These are phyloP conservation scores for Coemansia aciculifera DNA, from an alignment of 192 early-diverging fungal genomes.

Conservation along the genomic window DNA sequence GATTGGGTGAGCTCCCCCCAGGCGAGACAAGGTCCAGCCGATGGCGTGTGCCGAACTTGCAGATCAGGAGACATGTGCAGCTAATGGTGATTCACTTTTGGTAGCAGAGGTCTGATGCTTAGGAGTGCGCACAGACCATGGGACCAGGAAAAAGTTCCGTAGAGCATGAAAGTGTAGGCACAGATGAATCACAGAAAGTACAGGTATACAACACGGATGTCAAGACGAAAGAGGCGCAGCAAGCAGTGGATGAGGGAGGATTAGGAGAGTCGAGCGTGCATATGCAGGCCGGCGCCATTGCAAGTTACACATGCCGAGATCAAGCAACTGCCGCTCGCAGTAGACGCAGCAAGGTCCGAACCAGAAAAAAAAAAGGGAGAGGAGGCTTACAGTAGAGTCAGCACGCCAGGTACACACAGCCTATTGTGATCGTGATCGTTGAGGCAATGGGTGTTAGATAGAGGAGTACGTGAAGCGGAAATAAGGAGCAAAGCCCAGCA, in stretches of 20 bases:
- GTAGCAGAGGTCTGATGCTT: neutral
- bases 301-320: neutral
- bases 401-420: neutral
- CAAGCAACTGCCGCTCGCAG: constrained; percentile 1
- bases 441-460: neutral
- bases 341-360: neutral
- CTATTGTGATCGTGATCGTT: neutral
- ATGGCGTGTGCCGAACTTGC: constrained; percentile 1
- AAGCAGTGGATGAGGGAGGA: neutral
- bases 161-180: neutral
- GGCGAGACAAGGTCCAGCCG: neutral
- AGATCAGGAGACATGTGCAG: neutral
- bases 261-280: constrained; percentile 2
- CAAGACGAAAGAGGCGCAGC: neutral
- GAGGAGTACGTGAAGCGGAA: neutral
- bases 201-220: neutral
- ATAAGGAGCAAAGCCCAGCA: neutral
- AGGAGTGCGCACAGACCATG: constrained; percentile 4
- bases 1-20: neutral
- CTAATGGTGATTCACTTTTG: neutral
- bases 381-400: constrained; percentile 7
- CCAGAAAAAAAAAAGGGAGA: constrained; percentile 9
- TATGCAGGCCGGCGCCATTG: constrained; percentile 10
- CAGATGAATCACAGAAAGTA: neutral
- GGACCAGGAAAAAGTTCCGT: neutral